Evolutionary conservation across 345 rosid genomes (phyloP), one percentile per base, ranked within the genome.

Genomic region (Lumnitzera racemosa): DNA sequence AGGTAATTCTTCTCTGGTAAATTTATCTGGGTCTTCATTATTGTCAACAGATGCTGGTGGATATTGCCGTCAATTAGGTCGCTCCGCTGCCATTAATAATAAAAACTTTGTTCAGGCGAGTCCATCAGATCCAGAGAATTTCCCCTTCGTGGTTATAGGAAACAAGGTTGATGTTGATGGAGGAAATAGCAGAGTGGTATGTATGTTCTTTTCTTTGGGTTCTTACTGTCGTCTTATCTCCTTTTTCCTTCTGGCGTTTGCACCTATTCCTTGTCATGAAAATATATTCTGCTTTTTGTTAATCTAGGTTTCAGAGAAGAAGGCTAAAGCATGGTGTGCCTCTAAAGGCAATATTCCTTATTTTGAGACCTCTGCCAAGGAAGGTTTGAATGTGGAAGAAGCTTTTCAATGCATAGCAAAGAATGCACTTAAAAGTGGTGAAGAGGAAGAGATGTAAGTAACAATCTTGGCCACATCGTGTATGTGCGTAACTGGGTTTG

Each of bases 301-400:
- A 20, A 57, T 43, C 57, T 61, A 94, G 99, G 97, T 94, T 59
- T 83, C 96, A 6, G 99, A 90, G 84, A 94, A 94, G 63, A 94
- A 88, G 61, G 99, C 90, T 50, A 79, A 85, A 73, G 96, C 96
- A 1, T 94, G 99, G 97, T 94, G 99, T 77, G 96, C 96, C 62
- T 86, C 95, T 5, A 94, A 94, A 78, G 96, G 97, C 53, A 90
- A 94, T 69, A 94, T 90, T 61, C 96, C 96, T 15, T 94, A 94
- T 76, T 94, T 88, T 74, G 99, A 94, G 75, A 94, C 99, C 57
- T 94, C 99, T 66, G 99, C 99, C 9, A 94, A 94, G 70, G 99
- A 90, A 78, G 96, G 97, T 31, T 67, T 90, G 63, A 90, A 94
- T 55, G 99, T 94, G 46, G 99, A 94, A 69, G 97, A 90, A 79